Conservation (phyloP, 768 basidiomycete genomes). For the Boletus speciosus region DNA sequence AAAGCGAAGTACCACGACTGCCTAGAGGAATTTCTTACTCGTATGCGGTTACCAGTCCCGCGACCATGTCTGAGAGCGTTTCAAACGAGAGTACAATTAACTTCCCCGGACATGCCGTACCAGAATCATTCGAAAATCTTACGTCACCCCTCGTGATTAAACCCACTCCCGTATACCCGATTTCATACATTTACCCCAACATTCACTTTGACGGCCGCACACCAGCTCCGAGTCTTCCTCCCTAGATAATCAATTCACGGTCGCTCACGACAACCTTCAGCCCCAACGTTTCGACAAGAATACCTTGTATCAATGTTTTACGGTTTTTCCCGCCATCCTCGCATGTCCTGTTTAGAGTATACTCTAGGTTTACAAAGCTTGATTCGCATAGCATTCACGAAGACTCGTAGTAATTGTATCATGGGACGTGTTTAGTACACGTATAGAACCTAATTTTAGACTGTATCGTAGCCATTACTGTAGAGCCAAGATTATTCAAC, state of each 20-base stretch:
- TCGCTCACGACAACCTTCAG: background rate
- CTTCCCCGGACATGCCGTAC: background rate
- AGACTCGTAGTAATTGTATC: constrained; percentile 1
- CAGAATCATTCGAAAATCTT: constrained; percentile 8
- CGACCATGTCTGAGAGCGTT: background rate
- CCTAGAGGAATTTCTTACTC: constrained; percentile 8
- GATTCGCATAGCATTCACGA: background rate
- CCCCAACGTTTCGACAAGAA: background rate
- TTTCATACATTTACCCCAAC: constrained; percentile 21
- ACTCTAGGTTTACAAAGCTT: constrained; percentile 10
- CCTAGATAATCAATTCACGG: constrained; percentile 1
- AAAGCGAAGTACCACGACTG: constrained; percentile 11
- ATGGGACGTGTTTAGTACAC: background rate
- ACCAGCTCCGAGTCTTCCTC: background rate
- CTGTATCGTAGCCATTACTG: background rate
- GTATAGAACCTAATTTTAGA: constrained; percentile 1
- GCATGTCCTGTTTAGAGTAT: constrained; percentile 11
- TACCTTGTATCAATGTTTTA: constrained; percentile 8
- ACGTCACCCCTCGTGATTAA: constrained; percentile 23
- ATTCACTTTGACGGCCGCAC: constrained; percentile 3
- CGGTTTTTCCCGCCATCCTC: background rate
- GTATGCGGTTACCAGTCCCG: constrained; percentile 3
- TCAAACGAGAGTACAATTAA: background rate
- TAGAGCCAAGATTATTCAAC: background rate
- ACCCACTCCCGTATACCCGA: constrained; percentile 29